These are phyloP conservation scores for Lactarius evosmus DNA, from an alignment of 768 basidiomycete genomes.

Conservation along the genomic window DNA sequence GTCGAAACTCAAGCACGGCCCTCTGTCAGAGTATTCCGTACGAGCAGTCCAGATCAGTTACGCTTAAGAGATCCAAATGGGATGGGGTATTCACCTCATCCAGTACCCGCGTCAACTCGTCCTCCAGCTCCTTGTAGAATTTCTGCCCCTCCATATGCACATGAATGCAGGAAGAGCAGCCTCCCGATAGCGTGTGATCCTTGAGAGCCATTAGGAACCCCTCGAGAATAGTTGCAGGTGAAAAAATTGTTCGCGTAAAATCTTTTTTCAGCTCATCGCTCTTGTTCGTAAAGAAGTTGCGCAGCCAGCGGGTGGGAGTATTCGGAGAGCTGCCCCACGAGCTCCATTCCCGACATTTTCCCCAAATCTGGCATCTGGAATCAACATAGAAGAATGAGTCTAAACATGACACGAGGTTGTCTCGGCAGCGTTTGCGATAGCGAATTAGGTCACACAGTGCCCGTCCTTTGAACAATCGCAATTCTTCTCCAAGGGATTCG, in stretches of 20 bases:
- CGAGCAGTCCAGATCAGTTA: background rate
- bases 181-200: background rate
- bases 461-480: background rate
- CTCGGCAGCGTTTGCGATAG: background rate
- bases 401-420: background rate
- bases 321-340: too few relatives aligned
- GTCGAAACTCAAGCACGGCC: background rate
- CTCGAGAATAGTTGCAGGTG: background rate
- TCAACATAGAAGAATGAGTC: background rate
- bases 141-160: background rate
- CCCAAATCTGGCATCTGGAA: constrained; percentile 3
- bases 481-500: background rate
- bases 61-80: background rate
- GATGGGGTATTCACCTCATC: background rate
- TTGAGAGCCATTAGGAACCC: background rate
- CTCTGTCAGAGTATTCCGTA: background rate
- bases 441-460: background rate
- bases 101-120: background rate
- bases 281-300: background rate
- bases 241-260: background rate
- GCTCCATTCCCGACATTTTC: background rate
- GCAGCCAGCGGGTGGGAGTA: background rate
- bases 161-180: background rate
- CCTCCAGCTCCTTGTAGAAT: constrained; percentile 1
- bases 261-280: background rate